A percentile compares a stretch with the other conserved stretches of the same genome.
phyloP scores from a whole-genome alignment of 1,139 yeast species.

The Tardiomyces blankii region DNA sequence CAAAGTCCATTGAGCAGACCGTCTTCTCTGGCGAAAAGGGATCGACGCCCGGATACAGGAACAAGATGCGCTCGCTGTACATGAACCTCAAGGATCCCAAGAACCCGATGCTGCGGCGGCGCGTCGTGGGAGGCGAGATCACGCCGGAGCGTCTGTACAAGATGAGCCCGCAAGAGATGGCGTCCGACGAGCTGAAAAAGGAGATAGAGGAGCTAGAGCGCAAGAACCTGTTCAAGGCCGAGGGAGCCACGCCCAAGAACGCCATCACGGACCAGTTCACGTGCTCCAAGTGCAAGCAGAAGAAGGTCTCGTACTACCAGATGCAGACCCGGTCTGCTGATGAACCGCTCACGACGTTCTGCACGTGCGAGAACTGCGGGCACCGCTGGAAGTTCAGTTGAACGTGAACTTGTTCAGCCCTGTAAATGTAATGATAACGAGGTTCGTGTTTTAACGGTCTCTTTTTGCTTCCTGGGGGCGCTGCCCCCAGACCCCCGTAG shows the following conservation, averaged over 20 bases:
- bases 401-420: background rate
- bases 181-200: slow-evolving; percentile 76
- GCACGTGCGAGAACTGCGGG: slow-evolving; percentile 96
- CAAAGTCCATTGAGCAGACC: slow-evolving; percentile 63
- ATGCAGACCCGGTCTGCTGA: slow-evolving; percentile 98
- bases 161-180: slow-evolving; percentile 90
- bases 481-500: too few species aligned
- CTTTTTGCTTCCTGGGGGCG: too few species aligned
- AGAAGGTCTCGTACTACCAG: slow-evolving; percentile 93
- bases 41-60: slow-evolving; percentile 52
- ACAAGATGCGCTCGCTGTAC: slow-evolving; percentile 70
- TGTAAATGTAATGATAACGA: background rate
- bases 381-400: slow-evolving; percentile 82
- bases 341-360: slow-evolving; percentile 95
- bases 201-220: slow-evolving; percentile 79
- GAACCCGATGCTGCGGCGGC: slow-evolving; percentile 71
- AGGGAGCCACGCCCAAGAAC: slow-evolving; percentile 94
- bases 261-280: slow-evolving; percentile 95
- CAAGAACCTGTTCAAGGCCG: slow-evolving; percentile 90
- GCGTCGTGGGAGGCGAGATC: slow-evolving; percentile 56
- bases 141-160: slow-evolving; percentile 52
- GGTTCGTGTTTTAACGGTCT: background rate
- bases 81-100: slow-evolving; percentile 82
- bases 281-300: slow-evolving; percentile 95
- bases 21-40: slow-evolving; percentile 49